These are phyloP conservation scores for Phytophthora megakarya DNA, from an alignment of 352 stramenopile genomes.

Conservation along the genomic window DNA sequence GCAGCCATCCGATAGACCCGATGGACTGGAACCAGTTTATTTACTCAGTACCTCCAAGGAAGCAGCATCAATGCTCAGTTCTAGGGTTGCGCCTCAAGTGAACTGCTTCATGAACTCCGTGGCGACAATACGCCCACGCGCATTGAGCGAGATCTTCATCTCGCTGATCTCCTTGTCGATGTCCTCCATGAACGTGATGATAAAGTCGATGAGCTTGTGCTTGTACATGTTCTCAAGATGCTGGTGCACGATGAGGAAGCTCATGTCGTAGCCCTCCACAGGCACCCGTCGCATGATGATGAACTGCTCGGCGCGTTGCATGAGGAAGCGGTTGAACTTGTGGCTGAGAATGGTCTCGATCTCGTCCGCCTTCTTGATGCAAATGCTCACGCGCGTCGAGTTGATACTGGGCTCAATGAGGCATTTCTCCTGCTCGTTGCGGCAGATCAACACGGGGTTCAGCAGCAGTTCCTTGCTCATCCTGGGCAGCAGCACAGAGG, in stretches of 20 bases:
- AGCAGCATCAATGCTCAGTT: not conserved
- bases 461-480: conserved; percentile 93
- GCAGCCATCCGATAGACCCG: conserved; percentile 1
- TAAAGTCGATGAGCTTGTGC: conserved; percentile 97
- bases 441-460: conserved; percentile 94
- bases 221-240: conserved; percentile 96
- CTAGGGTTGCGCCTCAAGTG: conserved; percentile 40
- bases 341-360: conserved; percentile 94
- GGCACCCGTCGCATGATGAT: conserved; percentile 94
- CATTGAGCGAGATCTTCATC: conserved; percentile 97
- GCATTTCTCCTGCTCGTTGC: conserved; percentile 93
- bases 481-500: conserved; percentile 33
- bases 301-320: conserved; percentile 96
- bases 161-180: conserved; percentile 98
- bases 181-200: conserved; percentile 98
- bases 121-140: conserved; percentile 92
- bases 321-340: conserved; percentile 96
- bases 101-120: conserved; percentile 96
- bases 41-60: conserved; percentile 24
- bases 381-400: conserved; percentile 95
- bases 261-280: conserved; percentile 95
- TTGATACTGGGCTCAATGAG: conserved; percentile 96
- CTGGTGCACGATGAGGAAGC: conserved; percentile 94
- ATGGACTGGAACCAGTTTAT: conserved; percentile 27
- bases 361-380: conserved; percentile 96